Evolutionary conservation across 75 land plant species (phyloP), one percentile per base, ranked within the genome.

Genomic region (Larix kaempferi): DNA sequence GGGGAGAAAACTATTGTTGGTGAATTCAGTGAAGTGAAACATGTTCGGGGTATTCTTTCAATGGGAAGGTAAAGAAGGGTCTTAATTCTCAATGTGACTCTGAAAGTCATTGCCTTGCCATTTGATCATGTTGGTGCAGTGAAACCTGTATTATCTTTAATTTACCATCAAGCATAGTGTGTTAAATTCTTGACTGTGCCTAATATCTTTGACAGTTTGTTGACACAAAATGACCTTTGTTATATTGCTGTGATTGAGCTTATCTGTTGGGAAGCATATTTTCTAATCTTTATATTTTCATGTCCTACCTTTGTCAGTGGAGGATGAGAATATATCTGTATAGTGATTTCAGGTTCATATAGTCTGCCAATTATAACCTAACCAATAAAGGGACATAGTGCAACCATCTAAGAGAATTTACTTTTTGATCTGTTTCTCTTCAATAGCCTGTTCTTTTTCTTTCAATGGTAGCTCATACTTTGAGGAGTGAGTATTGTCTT

Each of bases 21-120:
- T 78, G 99, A 98, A 90, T 98, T 98, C 75, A 95, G 99, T 61
- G 76, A 85, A 56, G 96, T 98, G 57, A 95, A 98, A 66, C 99
- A 98, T 83, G 95, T 91, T 0, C 89, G 94, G 67, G 99, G 99
- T 55, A 87, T 95, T 84, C 91, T 98, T 74, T 98, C 99, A 22
- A 98, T 98, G 99, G 99, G 99, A 56, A 95, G 99, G 99, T 98
- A 77, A 78, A 56, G 7, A 14, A 41, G 49, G 11, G 23, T 69
- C 14, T 39, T 69, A 21, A 69, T 69, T 69, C 13, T n/a, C 0
- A 17, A 69, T n/a, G 49, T 39, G 11, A 2, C 14, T n/a, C 7
- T 41, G 72, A 39, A 49, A 69, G 22, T 41, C n/a, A 6, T 69
- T 69, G 54, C 52, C 19, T 22, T 69, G 23, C 7, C 54, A 19